Base-by-base conservation (phyloP, 768 basidiomycete species). In the Russula vinacea region DNA sequence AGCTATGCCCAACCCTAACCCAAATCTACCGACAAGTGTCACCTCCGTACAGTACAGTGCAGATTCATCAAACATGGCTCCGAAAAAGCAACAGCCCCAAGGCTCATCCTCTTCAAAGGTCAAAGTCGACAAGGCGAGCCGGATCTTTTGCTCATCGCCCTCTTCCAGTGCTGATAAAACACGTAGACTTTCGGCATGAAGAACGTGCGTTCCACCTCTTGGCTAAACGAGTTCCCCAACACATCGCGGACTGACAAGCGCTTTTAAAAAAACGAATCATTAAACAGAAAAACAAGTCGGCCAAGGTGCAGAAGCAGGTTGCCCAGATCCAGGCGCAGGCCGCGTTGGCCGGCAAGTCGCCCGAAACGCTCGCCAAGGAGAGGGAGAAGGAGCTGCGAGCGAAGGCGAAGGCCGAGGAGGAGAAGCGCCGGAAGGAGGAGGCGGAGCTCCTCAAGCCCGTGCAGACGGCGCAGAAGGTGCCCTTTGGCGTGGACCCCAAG, bases 401-500 rank as follows among this genome's bases (percentile, higher is more conserved):
- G 51, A 91, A 92, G 74, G 84, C 78, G 54, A 89, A 90, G 73
- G 73, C 78, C 0, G 90, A 92, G 19, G 92, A 89, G 73, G 92
- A 90, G 76, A 91, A 93, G 73, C 82, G 86, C 56, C 82, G 78
- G 74, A 92, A 89, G 76, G 90, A 95, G 78, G 89, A 94, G 68
- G 89, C 90, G 2, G 88, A 86, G 26, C 76, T 97, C 68, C 80
- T 95, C 71, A 87, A 88, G 71, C 88, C 92, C 53, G 86, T 87
- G 56, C 87, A 90, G 73, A 72, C 44, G 10, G 1, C 78, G 56
- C 92, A 94, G 79, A 94, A 91, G 73, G 82, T 98, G 49, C 92
- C 96, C 0, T 93, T 96, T 63, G 96, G 96, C 26, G 93, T 94
- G 53, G 95, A 98, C 76, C 96, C 95, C 32, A 98, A 97, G 82